These are phyloP conservation scores for Scedosporium dehoogii DNA, from an alignment of 2,329 filamentous ascomycete species.

Conservation along the genomic window DNA sequence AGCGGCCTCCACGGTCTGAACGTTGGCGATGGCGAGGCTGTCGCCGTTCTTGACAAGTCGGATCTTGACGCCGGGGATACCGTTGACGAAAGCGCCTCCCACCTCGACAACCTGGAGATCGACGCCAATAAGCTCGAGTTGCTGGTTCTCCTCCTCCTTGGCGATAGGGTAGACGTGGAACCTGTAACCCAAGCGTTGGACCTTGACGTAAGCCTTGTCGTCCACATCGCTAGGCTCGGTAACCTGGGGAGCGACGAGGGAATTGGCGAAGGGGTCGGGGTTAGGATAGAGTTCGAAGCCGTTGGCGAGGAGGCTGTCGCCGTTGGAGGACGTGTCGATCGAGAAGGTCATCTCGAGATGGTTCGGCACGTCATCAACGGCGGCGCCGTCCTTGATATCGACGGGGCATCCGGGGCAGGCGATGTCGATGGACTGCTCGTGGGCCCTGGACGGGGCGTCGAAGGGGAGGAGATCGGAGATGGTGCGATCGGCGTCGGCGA, in stretches of 20 bases:
- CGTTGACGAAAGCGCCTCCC: constrained; percentile 42
- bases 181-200: constrained; percentile 37
- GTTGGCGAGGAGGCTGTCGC: constrained; percentile 45
- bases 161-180: constrained; percentile 32
- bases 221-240: constrained; percentile 25
- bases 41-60: constrained; percentile 47
- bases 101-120: constrained; percentile 52
- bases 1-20: constrained; percentile 26
- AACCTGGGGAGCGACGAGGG: constrained; percentile 35
- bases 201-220: constrained; percentile 12
- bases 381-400: constrained; percentile 15
- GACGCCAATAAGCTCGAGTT: constrained; percentile 41
- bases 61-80: constrained; percentile 45
- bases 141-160: constrained; percentile 39
- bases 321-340: constrained; percentile 33
- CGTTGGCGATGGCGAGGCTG: constrained; percentile 41
- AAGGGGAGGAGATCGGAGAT: constrained; percentile 30
- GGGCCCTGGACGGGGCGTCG: constrained; percentile 19
- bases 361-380: constrained; percentile 18
- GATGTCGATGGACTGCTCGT: constrained; percentile 32
- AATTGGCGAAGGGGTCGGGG: constrained; percentile 32
- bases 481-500: constrained; percentile 30
- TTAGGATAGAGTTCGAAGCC: constrained; percentile 50
- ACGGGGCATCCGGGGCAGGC: constrained; percentile 46
- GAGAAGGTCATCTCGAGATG: constrained; percentile 44